Base-by-base conservation (phyloP, 129 eudicot genomes). In the Flaveria sonorensis region DNA sequence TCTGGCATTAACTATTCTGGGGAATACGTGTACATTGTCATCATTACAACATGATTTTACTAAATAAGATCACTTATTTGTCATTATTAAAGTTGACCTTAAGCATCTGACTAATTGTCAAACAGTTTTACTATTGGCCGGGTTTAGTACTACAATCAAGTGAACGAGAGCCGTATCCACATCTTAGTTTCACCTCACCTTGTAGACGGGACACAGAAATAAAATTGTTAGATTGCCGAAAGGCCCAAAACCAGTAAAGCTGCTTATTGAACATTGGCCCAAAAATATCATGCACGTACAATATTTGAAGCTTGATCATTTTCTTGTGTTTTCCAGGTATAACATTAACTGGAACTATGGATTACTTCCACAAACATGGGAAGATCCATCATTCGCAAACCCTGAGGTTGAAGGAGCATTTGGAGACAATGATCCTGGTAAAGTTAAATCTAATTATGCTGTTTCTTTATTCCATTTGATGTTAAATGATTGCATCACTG, bases 281-380 rank as follows among this genome's bases (percentile, higher is more conserved):
- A 46, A 40, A 45, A 47, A 15, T 75, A 15, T 75, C 3, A 30
- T 30, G 3, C 4, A 3, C 46, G 20, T 15, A 3, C 8, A 47
- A 48, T 2, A 28, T 47, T 48, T 21, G 13, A 46, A 57, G 20
- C 67, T 52, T 59, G 66, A 26, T 62, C 43, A 62, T 62, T 30
- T 6, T 61, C n/a, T 36, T 71, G 1, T 71, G 12, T 78, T 68
- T 77, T 28, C 1, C 81, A 94, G 99, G 67, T 94, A 94, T 90
- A 94, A 94, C 71, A 91, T 94, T 21, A 91, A 94, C 78, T 94
- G 99, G 99, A 94, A 94, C 77, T 91, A 94, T 72, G 99, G 99
- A 13, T 84, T 94, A 83, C 91, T 94, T 82, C 99, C 99, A 56
- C 99, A 94, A 86, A 94, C 99, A 79, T 94, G 99, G 99, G 99